A percentile compares a stretch with the other conserved stretches of the same genome.
phyloP scores from a whole-genome alignment of 176 grass and related monocot genomes.

The Cenchrus fungigraminus region DNA sequence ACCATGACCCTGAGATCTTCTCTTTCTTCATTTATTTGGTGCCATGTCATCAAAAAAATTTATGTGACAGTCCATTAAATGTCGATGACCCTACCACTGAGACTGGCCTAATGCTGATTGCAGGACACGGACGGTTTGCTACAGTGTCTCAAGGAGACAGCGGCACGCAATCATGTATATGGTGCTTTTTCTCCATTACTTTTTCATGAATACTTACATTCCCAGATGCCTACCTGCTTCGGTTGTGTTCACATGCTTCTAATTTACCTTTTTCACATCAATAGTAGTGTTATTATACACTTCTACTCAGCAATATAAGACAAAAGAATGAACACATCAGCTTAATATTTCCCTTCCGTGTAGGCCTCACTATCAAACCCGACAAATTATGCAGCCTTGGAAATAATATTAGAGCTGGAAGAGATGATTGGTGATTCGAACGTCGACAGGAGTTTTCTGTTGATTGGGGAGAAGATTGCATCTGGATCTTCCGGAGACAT shows the following conservation, averaged over 20 bases:
- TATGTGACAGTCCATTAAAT: too few species aligned
- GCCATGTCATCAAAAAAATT: too few species aligned
- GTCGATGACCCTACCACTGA: too few species aligned
- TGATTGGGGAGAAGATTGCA: conserved; percentile 78
- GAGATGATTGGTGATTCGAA: conserved; percentile 66
- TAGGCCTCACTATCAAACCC: conserved; percentile 73
- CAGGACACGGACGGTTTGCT: conserved; percentile 87
- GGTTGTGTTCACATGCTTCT: conserved; percentile 7
- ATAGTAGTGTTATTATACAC: background rate
- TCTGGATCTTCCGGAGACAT: conserved; percentile 90
- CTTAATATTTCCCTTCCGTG: conserved; percentile 25
- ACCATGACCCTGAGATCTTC: too few species aligned
- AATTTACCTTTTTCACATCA: conserved; percentile 20
- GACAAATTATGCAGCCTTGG: conserved; percentile 50
- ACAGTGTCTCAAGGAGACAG: conserved; percentile 66
- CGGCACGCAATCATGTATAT: conserved; percentile 55
- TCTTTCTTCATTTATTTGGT: too few species aligned
- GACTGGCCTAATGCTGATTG: conserved; percentile 25
- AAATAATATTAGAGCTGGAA: conserved; percentile 60
- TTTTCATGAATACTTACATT: background rate
- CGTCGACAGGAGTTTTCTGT: conserved; percentile 73
- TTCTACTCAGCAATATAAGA: conserved; percentile 15
- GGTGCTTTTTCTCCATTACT: conserved; percentile 16
- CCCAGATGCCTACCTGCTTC: conserved; percentile 23
- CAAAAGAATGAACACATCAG: background rate